Base-by-base conservation (phyloP, 2,329 filamentous ascomycete genomes). In the Stagonosporopsis cucurbitacearum region DNA sequence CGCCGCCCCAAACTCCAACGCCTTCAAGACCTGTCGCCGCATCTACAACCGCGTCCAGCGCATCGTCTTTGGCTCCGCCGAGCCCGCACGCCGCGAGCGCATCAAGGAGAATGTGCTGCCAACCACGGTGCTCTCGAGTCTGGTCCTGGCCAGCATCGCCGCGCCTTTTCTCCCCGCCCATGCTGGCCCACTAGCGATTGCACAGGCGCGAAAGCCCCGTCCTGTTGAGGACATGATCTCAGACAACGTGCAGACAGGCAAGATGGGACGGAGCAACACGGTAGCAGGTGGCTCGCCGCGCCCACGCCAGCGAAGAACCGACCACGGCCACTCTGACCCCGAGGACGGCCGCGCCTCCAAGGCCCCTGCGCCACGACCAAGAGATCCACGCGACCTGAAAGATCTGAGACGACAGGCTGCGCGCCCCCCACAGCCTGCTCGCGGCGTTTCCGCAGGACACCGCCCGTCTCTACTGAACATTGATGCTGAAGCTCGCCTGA, bases 21-120 rank as follows among this genome's bases (percentile, higher is more conserved):
- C 89, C 45, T 95, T 95, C 78, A 88, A 90, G 77, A 94, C 89
- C 45, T 94, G 91, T 71, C 86, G 90, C 57, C 82, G 91, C 69
- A 87, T 95, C 65, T 94, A 93, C 79, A 95, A 95, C 78, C 92
- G 91, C 76, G 90, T 95, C 35, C 91, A 95, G 76, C 87, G 91
- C 75, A 91, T 95, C 66, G 90, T 95, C 23, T 95, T 95, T 74
- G 91, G 91, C 19, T 81, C 89, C 22, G 83, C 87, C 30, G 90
- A 94, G 68, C 82, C 84, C 23, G 82, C 82, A 57, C 84, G 87
- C 54, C 82, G 86, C 62, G 89, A 92, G 66, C 89, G 88, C 78
- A 92, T 95, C 73, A 88, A 87, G 71, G 90, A 94, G 75, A 95
- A 95, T 73, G 82, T 89, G 6, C 76, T 94, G 35, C 91, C 91